Conservation (phyloP, 2,329 filamentous ascomycete species). For the Ophiostoma sp. region DNA sequence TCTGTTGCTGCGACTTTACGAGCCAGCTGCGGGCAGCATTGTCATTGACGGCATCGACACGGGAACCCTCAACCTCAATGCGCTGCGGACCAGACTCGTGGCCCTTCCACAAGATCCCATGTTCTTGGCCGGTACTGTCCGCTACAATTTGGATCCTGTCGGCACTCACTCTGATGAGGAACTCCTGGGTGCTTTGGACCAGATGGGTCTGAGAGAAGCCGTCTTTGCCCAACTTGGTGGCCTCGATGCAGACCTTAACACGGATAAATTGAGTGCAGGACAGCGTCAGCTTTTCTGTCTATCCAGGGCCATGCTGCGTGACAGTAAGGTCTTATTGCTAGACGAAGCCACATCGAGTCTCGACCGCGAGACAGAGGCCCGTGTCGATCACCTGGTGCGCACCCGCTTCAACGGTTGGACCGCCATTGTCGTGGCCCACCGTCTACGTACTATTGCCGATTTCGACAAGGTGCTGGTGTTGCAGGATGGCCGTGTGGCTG, state of each 20-base stretch:
- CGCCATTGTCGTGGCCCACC: slow-evolving; percentile 59
- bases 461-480: slow-evolving; percentile 61
- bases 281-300: slow-evolving; percentile 61
- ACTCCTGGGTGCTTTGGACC: slow-evolving; percentile 60
- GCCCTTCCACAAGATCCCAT: slow-evolving; percentile 45
- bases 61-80: slow-evolving; percentile 36
- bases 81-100: slow-evolving; percentile 41
- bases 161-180: slow-evolving; percentile 53
- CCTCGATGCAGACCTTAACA: slow-evolving; percentile 38
- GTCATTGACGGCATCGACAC: slow-evolving; percentile 48
- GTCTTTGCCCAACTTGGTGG: slow-evolving; percentile 49
- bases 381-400: slow-evolving; percentile 56
- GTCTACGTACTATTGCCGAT: slow-evolving; percentile 59
- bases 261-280: slow-evolving; percentile 58
- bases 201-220: slow-evolving; percentile 45
- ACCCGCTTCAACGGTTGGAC: slow-evolving; percentile 53
- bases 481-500: slow-evolving; percentile 53
- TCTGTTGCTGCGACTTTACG: slow-evolving; percentile 50
- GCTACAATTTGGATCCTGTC: slow-evolving; percentile 65
- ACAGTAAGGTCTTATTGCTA: slow-evolving; percentile 56
- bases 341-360: slow-evolving; percentile 62
- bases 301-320: slow-evolving; percentile 55
- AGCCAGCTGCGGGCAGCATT: slow-evolving; percentile 45
- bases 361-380: slow-evolving; percentile 58
- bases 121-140: slow-evolving; percentile 41